Evolutionary conservation across 192 early-diverging fungal species (phyloP), one percentile per base, ranked within the genome.

Genomic region (Coemansia sp.): DNA sequence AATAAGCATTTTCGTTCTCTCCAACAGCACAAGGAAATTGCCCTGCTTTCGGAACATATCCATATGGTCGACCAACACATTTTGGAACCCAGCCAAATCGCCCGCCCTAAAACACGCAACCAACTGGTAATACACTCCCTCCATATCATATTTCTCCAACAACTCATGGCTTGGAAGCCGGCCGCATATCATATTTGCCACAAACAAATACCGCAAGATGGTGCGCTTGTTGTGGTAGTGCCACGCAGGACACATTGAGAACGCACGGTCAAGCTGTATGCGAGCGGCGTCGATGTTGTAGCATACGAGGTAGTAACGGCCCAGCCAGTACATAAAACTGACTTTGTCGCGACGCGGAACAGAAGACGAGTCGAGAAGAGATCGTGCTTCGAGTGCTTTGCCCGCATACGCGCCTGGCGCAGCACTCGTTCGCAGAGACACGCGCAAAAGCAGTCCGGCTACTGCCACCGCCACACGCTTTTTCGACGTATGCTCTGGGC

Each of bases 1-100:
- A 11, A 79, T 71, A 48, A 71, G 37, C 21, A 79, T 60, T 60
- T 70, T 65, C 10, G 77, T 74, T 58, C 77, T 71, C 60, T 79
- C 77, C 37, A 74, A 49, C 34, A 79, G 56, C 5, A 79, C 51
- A 47, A 79, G 36, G 20, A 67, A 79, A 65, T 70, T 71, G 9
- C 77, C 77, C 28, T 79, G 77, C 34, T 67, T 64, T 14, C 77
- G 51, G 64, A 79, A 79, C 34, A 73, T 66, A 25, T 79, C 76
- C 60, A 79, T 58, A 25, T 70, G 70, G 54, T 58, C 71, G 7
- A 56, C 44, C 12, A 79, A 53, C 34, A 58, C 58, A 0, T 54
- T 37, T 58, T 71, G 68, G 62, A 79, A 79, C 5, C 61, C 61
- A n/a, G 67, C 71, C 42, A 79, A 24, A 31, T 79, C 68, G 1